Base-by-base conservation (phyloP, 116 monocot genomes). In the Cymodocea nodosa region DNA sequence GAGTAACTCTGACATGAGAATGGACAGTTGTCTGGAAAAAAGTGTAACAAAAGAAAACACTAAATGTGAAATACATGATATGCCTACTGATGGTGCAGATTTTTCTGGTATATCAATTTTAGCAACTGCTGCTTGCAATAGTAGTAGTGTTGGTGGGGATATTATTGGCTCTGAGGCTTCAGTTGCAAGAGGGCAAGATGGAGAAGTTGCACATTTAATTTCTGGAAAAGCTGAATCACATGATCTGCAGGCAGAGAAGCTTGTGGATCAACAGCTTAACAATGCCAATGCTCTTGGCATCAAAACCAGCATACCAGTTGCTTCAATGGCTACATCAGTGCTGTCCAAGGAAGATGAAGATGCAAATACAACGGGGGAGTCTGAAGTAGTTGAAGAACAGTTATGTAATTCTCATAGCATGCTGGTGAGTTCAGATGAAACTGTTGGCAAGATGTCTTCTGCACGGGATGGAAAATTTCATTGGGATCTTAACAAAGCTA, bases 401-500 rank as follows among this genome's bases (percentile, higher is more conserved):
- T 52, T 36, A n/a, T 48, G 35, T 48, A 40, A 55, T 66, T 64
- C 52, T 34, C 59, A 67, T 16, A 63, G 67, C 68, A 37, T 48
- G 63, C 56, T 59, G 35, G 62, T 65, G 22, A 73, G 74, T 59
- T 61, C 5, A 15, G 17, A 25, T 67, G 58, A 20, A 23, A n/a
- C 14, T 62, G 19, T 25, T 4, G 66, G 36, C 1, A 50, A 57
- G 35, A 11, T 13, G 34, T 37, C 53, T 63, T 51, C 70, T 17
- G 68, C 58, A 7, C 68, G 62, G 66, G 87, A 83, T 74, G 83
- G 59, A 53, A 90, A 77, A 71, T 68, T 94, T 63, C 74, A 73
- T 23, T 94, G 94, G 94, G 94, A 94, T 78, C 87, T 94, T 39
- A 94, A 94, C 44, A 79, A 71, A 56, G 78, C 68, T 16, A 86